phyloP scores from a whole-genome alignment of 352 stramenopile species.

The Plasmopara halstedii region DNA sequence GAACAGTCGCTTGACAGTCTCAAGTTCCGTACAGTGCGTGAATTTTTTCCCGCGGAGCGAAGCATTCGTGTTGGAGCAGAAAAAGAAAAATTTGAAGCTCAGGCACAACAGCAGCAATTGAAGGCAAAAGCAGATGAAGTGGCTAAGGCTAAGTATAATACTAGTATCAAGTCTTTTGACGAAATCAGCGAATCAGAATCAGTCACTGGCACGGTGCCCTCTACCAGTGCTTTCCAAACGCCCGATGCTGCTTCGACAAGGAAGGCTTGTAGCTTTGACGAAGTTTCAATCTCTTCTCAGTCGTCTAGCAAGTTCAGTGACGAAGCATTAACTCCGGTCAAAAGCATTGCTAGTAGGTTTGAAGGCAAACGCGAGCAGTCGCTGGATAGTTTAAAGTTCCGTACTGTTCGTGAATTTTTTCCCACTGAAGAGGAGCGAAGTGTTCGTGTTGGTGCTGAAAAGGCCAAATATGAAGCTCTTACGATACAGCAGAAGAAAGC shows the following conservation, averaged over 20 bases:
- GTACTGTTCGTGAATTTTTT: slow-evolving; percentile 55
- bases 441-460: slow-evolving; percentile 27
- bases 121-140: slow-evolving; percentile 27
- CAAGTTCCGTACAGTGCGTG: slow-evolving; percentile 32
- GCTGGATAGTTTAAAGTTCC: slow-evolving; percentile 48
- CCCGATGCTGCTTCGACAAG: slow-evolving; percentile 5
- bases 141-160: slow-evolving; percentile 27
- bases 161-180: slow-evolving; percentile 11
- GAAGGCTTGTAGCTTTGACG: slow-evolving; percentile 17
- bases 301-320: slow-evolving; percentile 13
- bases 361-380: slow-evolving; percentile 58
- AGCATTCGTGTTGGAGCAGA: slow-evolving; percentile 28
- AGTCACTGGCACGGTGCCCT: no score
- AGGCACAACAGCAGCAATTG: slow-evolving; percentile 23
- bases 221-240: slow-evolving; percentile 8
- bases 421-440: slow-evolving; percentile 21
- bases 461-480: slow-evolving; percentile 31
- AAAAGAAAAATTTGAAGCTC: slow-evolving; percentile 31
- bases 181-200: not conserved
- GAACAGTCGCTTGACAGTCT: slow-evolving; percentile 29
- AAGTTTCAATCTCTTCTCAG: slow-evolving; percentile 2
- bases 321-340: slow-evolving; percentile 30
- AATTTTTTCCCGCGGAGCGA: slow-evolving; percentile 29
- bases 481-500: slow-evolving; percentile 21
- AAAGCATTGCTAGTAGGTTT: slow-evolving; percentile 58